Conservation (phyloP, 2,329 filamentous ascomycete genomes). For the Grosmannia huntii region DNA sequence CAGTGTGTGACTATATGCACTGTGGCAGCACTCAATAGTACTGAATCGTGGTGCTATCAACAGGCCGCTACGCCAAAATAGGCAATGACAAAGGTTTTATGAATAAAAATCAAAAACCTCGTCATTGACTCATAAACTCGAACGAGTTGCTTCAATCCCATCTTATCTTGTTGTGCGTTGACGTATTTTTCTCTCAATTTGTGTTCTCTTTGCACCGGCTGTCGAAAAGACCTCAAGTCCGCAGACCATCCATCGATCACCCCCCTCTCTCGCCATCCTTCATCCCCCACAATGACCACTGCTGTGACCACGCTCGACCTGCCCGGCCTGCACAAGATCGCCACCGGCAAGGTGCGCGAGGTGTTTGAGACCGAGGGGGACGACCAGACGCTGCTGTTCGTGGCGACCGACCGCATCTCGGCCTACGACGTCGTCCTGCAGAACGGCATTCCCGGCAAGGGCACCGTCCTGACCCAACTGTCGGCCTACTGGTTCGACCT, state of each 20-base stretch:
- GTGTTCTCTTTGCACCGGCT: neutral
- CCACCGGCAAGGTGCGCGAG: conserved; percentile 20
- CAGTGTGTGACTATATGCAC: too few species aligned
- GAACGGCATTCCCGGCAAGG: conserved; percentile 49
- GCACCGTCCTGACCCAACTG: conserved; percentile 33
- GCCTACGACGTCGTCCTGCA: conserved; percentile 87
- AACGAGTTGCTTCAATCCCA: too few species aligned
- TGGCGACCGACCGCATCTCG: conserved; percentile 66
- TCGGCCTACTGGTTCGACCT: conserved; percentile 42
- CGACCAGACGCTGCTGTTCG: conserved; percentile 19
- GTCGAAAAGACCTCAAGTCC: too few species aligned
- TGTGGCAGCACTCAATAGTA: too few species aligned
- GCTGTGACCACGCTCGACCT: conserved; percentile 18
- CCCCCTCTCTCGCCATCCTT: neutral
- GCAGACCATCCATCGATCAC: too few species aligned
- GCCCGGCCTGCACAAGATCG: conserved; percentile 19
- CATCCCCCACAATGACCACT: conserved; percentile 1
- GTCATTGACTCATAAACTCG: neutral
- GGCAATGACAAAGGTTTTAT: neutral
- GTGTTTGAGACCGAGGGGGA: conserved; percentile 12
- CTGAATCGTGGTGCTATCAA: too few species aligned
- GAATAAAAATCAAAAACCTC: neutral
- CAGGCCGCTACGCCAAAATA: too few species aligned
- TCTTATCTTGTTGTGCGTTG: neutral
- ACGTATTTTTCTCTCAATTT: neutral